Conservation (phyloP, 352 stramenopile species). For the Pythium myriotylum region DNA sequence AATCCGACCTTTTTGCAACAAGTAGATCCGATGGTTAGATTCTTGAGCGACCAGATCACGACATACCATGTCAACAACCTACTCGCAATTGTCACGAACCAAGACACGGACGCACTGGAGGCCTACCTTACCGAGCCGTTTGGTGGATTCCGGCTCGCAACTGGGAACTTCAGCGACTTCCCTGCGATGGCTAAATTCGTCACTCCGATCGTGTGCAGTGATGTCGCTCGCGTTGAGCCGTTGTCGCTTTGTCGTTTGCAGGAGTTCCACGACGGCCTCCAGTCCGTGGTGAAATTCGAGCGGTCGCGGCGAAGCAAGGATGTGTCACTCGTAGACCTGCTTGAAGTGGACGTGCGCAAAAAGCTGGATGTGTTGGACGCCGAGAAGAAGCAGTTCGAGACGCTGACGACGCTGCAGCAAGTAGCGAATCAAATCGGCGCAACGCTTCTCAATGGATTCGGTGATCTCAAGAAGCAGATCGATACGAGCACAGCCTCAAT, state of each 20-base stretch:
- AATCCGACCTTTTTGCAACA: too few species aligned
- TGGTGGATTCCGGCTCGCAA: background rate
- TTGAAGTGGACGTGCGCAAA: background rate
- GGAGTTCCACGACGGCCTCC: too few species aligned
- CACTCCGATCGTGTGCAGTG: too few species aligned
- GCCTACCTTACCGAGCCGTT: too few species aligned
- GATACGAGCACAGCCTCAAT: slow-evolving; percentile 5
- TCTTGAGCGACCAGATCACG: slow-evolving; percentile 16
- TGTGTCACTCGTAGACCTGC: too few species aligned
- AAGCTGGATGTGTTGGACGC: background rate
- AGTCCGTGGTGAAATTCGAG: too few species aligned
- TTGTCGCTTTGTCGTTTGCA: too few species aligned
- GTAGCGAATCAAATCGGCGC: slow-evolving; percentile 16
- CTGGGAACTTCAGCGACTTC: background rate
- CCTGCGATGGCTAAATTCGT: background rate
- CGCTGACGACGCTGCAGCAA: slow-evolving; percentile 1
- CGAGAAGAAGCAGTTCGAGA: background rate
- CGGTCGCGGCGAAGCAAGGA: too few species aligned
- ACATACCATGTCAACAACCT: slow-evolving; percentile 13
- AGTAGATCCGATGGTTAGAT: slow-evolving; percentile 7
- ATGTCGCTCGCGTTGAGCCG: too few species aligned
- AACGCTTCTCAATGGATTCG: slow-evolving; percentile 2
- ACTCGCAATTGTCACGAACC: too few species aligned
- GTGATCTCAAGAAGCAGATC: slow-evolving; percentile 10
- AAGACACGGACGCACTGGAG: too few species aligned